Evolutionary conservation across 176 grass and related monocot genomes (phyloP).

Genomic region (Eleusine indica): DNA sequence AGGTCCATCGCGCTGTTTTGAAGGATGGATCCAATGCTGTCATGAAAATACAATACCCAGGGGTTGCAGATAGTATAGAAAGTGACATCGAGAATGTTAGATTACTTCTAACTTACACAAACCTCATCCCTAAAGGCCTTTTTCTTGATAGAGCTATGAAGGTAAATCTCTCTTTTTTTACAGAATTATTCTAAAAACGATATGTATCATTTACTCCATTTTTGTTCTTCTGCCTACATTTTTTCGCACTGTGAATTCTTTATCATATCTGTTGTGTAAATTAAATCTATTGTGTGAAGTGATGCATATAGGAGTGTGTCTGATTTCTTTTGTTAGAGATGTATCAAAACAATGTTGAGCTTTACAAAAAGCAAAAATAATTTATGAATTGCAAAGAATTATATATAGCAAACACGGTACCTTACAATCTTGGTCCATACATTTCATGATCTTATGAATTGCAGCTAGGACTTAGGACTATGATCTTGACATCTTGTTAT

Average conservation of each 20-base stretch:
- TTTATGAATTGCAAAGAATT: neutral
- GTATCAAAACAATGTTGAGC: neutral
- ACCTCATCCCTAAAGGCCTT: conserved; percentile 98
- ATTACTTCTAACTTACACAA: conserved; percentile 82
- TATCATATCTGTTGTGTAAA: neutral
- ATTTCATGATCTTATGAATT: conserved; percentile 5
- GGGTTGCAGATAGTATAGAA: conserved; percentile 95
- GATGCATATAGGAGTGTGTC: conserved; percentile 1
- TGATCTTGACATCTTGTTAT: neutral
- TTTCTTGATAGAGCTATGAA: conserved; percentile 96
- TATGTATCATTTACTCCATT: neutral
- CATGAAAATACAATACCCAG: conserved; percentile 99
- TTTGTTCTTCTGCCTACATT: neutral
- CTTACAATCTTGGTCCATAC: neutral
- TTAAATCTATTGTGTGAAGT: neutral
- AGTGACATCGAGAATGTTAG: conserved; percentile 97
- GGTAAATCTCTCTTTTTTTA: conserved; percentile 52
- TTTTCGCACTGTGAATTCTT: neutral
- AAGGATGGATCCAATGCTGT: conserved; percentile 81
- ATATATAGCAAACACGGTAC: neutral
- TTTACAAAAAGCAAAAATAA: neutral
- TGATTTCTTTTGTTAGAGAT: conserved; percentile 12
- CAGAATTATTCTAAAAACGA: neutral
- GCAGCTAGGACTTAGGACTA: neutral
- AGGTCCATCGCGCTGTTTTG: conserved; percentile 84